Conservation (phyloP, 768 basidiomycete genomes). For the Russula emetica region DNA sequence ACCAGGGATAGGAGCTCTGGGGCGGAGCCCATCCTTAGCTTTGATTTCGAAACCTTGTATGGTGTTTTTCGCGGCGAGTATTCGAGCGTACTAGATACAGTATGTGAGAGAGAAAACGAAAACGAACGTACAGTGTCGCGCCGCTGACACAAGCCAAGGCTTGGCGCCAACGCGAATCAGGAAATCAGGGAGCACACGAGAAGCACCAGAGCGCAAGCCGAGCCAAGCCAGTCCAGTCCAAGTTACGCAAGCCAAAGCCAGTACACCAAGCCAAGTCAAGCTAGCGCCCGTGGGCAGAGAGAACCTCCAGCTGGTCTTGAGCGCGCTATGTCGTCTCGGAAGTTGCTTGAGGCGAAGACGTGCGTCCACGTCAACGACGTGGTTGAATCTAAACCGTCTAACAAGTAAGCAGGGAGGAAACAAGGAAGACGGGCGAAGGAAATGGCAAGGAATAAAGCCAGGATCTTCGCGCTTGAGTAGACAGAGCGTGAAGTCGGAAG, state of each 20-base stretch:
- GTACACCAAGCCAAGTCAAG: constrained; percentile 7
- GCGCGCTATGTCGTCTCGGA: constrained; percentile 7
- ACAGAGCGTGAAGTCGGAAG: neutral
- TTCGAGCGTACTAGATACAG: neutral
- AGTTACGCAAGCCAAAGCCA: neutral
- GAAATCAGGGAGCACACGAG: neutral
- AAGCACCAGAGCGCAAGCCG: constrained; percentile 2
- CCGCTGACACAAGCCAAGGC: neutral
- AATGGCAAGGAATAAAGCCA: neutral
- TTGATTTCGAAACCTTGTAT: too few species aligned
- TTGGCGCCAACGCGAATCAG: neutral
- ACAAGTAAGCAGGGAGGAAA: neutral
- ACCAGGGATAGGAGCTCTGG: neutral
- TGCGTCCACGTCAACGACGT: constrained; percentile 17
- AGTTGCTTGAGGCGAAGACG: constrained; percentile 7
- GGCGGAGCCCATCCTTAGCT: too few species aligned
- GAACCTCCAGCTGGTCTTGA: constrained; percentile 15
- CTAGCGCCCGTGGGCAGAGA: constrained; percentile 12
- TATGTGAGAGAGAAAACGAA: neutral
- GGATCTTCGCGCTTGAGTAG: neutral
- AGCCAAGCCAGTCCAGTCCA: neutral
- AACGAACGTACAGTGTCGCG: neutral
- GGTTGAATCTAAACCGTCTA: neutral
- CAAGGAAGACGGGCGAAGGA: too few species aligned
- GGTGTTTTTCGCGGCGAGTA: too few species aligned